These are phyloP conservation scores for Pestalotiopsis sp. DNA, from an alignment of 2,329 filamentous ascomycete species.

Conservation along the genomic window DNA sequence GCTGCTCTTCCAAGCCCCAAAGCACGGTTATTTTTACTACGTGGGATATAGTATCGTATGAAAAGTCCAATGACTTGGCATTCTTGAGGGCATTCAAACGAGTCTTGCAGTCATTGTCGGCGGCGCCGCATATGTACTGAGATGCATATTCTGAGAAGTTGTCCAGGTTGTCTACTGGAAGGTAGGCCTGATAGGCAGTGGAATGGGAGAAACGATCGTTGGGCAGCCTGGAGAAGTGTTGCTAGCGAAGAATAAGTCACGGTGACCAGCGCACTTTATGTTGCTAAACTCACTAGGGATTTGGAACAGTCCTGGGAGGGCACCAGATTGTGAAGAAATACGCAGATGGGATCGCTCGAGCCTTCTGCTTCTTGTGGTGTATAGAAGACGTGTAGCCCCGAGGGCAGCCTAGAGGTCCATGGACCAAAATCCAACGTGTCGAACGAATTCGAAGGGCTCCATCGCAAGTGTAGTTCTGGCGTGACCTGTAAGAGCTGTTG, in stretches of 20 bases:
- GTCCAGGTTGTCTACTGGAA: constrained; percentile 60
- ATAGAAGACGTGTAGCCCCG: constrained; percentile 82
- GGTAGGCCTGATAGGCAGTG: constrained; percentile 71
- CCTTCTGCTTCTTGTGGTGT: constrained; percentile 52
- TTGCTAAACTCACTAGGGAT: constrained; percentile 29
- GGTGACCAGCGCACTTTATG: constrained; percentile 35
- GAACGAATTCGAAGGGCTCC: constrained; percentile 65
- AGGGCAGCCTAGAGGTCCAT: constrained; percentile 73
- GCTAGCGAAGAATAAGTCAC: constrained; percentile 63
- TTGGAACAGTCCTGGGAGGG: constrained; percentile 39
- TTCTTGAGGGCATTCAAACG: constrained; percentile 29
- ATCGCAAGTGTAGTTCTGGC: constrained; percentile 78
- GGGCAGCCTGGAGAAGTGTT: constrained; percentile 65
- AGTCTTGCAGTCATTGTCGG: constrained; percentile 26
- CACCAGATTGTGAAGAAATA: constrained; percentile 35
- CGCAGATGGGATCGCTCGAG: constrained; percentile 25
- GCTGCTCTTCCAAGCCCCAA: constrained; percentile 56
- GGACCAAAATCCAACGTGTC: constrained; percentile 60
- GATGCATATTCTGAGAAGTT: constrained; percentile 56
- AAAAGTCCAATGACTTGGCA: constrained; percentile 68
- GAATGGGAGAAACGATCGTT: constrained; percentile 61
- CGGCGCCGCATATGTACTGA: constrained; percentile 38
- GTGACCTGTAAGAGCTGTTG: constrained; percentile 63
- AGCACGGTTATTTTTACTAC: constrained; percentile 66
- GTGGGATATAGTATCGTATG: constrained; percentile 69